Evolutionary conservation across 768 basidiomycete species (phyloP).

Genomic region (Lyophyllum decastes): DNA sequence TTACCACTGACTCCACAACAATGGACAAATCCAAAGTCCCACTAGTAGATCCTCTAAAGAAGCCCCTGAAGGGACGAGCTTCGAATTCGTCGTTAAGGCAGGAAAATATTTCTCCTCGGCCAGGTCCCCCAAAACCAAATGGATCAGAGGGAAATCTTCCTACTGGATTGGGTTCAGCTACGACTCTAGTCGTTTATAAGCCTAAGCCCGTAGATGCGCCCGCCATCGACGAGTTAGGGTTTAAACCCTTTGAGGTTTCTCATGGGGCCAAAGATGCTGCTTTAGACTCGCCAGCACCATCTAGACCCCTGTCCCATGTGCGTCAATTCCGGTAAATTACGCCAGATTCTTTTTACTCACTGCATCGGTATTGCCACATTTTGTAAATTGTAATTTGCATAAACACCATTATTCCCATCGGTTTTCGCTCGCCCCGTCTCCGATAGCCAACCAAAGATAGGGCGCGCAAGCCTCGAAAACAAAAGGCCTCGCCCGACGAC

Average conservation of each 20-base stretch:
- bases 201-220: slow-evolving; percentile 46
- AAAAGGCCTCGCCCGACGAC: slow-evolving; percentile 21
- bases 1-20: slow-evolving; percentile 31
- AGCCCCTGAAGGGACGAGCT: slow-evolving; percentile 24
- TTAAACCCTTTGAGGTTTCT: slow-evolving; percentile 30
- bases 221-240: slow-evolving; percentile 50
- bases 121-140: slow-evolving; percentile 3
- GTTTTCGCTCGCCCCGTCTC: slow-evolving; percentile 21
- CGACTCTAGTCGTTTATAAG: slow-evolving; percentile 70
- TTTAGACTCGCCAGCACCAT: slow-evolving; percentile 41
- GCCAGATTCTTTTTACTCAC: slow-evolving; percentile 45
- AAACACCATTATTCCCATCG: slow-evolving; percentile 16
- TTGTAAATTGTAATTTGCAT: slow-evolving; percentile 26
- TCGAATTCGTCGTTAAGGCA: slow-evolving; percentile 21
- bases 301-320: slow-evolving; percentile 80
- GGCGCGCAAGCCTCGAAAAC: slow-evolving; percentile 67
- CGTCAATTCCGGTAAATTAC: slow-evolving; percentile 73
- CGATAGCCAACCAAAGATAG: slow-evolving; percentile 74
- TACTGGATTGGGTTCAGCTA: slow-evolving; percentile 67
- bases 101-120: slow-evolving; percentile 5
- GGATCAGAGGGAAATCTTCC: slow-evolving; percentile 22
- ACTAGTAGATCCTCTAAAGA: background rate
- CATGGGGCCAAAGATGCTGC: slow-evolving; percentile 16
- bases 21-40: slow-evolving; percentile 20
- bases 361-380: slow-evolving; percentile 27